These are phyloP conservation scores for Geranium brycei DNA, from an alignment of 345 rosid species.

Conservation along the genomic window DNA sequence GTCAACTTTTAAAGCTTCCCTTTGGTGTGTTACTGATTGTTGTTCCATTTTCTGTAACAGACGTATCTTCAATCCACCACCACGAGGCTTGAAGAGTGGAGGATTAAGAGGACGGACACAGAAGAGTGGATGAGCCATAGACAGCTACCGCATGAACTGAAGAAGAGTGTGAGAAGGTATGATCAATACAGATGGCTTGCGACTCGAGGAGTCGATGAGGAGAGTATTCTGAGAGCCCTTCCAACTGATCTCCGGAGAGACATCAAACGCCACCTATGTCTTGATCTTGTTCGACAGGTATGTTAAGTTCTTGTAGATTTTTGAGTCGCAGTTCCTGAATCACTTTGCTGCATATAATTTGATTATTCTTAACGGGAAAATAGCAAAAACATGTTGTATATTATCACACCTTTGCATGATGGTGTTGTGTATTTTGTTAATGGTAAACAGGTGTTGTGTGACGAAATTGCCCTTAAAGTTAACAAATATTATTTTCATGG, in stretches of 20 bases:
- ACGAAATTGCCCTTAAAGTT: too few relatives aligned
- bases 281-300: slow-evolving; percentile 44
- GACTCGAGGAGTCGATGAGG: slow-evolving; percentile 54
- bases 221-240: slow-evolving; percentile 29
- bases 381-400: too few relatives aligned
- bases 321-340: too few relatives aligned
- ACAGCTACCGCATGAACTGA: slow-evolving; percentile 35
- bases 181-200: slow-evolving; percentile 40
- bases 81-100: slow-evolving; percentile 39
- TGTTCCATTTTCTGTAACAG: slow-evolving; percentile 9
- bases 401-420: too few relatives aligned
- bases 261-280: slow-evolving; percentile 55
- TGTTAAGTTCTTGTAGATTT: not conserved
- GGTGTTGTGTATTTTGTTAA: too few relatives aligned
- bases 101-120: slow-evolving; percentile 39
- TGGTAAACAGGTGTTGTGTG: too few relatives aligned
- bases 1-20: too few relatives aligned
- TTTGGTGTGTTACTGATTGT: too few relatives aligned
- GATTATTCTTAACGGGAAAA: too few relatives aligned
- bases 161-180: slow-evolving; percentile 31
- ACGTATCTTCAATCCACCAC: slow-evolving; percentile 47
- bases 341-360: too few relatives aligned
- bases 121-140: slow-evolving; percentile 57
- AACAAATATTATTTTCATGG: too few relatives aligned
- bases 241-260: slow-evolving; percentile 38